Conservation (phyloP, 192 early-diverging fungal species). For the Coemansia sp. region DNA sequence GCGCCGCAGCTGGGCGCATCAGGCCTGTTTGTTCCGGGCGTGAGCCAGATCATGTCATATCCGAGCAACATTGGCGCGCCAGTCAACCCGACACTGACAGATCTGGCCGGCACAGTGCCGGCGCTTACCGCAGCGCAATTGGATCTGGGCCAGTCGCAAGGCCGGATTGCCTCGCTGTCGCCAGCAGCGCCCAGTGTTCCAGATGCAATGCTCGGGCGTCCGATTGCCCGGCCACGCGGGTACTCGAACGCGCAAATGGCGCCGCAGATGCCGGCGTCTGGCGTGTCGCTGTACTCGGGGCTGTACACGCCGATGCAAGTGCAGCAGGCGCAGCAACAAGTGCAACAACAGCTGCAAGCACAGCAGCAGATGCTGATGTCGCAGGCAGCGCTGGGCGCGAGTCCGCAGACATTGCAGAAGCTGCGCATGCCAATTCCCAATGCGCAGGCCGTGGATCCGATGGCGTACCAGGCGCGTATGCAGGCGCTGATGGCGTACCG, state of each 20-base stretch:
- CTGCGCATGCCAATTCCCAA: slow-evolving; percentile 44
- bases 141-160: background rate
- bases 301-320: slow-evolving; percentile 44
- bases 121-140: background rate
- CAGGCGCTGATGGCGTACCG: slow-evolving; percentile 53
- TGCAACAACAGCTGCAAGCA: slow-evolving; percentile 33
- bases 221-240: slow-evolving; percentile 43
- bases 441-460: slow-evolving; percentile 43
- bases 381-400: slow-evolving; percentile 10
- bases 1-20: slow-evolving; percentile 15
- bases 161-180: slow-evolving; percentile 34
- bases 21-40: background rate
- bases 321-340: slow-evolving; percentile 32
- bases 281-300: slow-evolving; percentile 30
- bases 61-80: background rate
- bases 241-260: slow-evolving; percentile 15
- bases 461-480: slow-evolving; percentile 43
- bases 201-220: slow-evolving; percentile 24
- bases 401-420: slow-evolving; percentile 21
- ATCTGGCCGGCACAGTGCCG: slow-evolving; percentile 15
- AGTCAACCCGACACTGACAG: slow-evolving; percentile 32
- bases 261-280: slow-evolving; percentile 11
- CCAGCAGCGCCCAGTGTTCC: slow-evolving; percentile 21
- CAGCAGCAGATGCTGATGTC: slow-evolving; percentile 16
- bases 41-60: slow-evolving; percentile 9